Base-by-base conservation (phyloP, 148 eudicot genomes). In the Heliosperma pusillum region DNA sequence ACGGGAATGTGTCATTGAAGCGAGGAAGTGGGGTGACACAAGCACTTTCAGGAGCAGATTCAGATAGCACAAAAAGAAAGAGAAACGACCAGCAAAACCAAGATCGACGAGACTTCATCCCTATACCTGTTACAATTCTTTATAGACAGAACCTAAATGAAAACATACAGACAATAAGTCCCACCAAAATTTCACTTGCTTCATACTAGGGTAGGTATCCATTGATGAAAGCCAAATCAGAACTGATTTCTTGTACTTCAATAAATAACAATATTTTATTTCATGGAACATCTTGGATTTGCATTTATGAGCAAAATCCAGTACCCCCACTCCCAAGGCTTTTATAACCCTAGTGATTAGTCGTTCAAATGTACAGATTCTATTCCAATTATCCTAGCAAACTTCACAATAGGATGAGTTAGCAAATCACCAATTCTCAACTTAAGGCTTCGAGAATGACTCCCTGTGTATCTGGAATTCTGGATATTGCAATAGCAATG, bases 1-100 rank as follows among this genome's bases (percentile, higher is more conserved):
- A 91, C 40, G 90, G 92, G 64, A 94, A 86, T 75, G 81, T 71
- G 77, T 88, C 98, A 77, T 74, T 73, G 76, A 94, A 94, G 11
- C 98, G 97, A 73, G 98, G 98, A 63, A 94, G 82, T 25, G 83
- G 86, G 2, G 88, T 78, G 44, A 94, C 73, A 44, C 88, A 78
- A 59, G 96, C 86, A 78, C 30, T 74, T 77, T 93, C 84, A 78
- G 97, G 97, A 12, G 89, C 98, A 30, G 91, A 86, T 76, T 87
- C 83, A 42, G 80, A 53, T 20, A 76, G 7, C 30, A 75, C 20
- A 1, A 66, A 76, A 63, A 47, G 60, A 74, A 66, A 70, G 73
- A 4, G 66, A 70, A 70, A 74, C 17, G 55, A 61, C 20, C 45
- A 69, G 22, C n/a, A 33, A 4, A 9, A 67, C 9, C 56, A 69